phyloP scores from a whole-genome alignment of 208 protist genomes.

The Leishmania gerbilli region DNA sequence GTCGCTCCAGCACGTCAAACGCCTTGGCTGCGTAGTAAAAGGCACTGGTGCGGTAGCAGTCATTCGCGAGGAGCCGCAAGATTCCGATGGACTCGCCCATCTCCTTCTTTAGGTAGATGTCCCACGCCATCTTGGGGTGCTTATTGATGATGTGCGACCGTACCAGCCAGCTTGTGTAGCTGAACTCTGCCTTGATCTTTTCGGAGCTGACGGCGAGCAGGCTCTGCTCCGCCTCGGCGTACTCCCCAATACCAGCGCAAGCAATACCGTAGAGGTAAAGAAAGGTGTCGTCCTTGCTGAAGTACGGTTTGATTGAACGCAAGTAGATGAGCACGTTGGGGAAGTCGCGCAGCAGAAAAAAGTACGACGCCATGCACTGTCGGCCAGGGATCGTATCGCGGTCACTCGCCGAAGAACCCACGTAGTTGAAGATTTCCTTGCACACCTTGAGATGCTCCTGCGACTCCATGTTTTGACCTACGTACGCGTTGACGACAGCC shows the following conservation, averaged over 20 bases:
- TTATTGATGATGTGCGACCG: conserved; percentile 95
- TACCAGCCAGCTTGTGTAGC: conserved; percentile 94
- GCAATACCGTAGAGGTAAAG: conserved; percentile 94
- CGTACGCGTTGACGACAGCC: conserved; percentile 92
- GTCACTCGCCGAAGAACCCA: conserved; percentile 93
- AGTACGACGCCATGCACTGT: conserved; percentile 98
- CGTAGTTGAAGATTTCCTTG: conserved; percentile 96
- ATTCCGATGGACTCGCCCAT: conserved; percentile 94
- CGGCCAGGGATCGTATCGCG: conserved; percentile 97
- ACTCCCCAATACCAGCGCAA: conserved; percentile 84
- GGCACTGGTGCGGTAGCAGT: conserved; percentile 95
- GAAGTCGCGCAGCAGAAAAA: conserved; percentile 96
- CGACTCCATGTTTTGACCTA: conserved; percentile 91
- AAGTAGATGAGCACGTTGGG: conserved; percentile 97
- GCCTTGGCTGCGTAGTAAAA: conserved; percentile 98
- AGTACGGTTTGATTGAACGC: conserved; percentile 96
- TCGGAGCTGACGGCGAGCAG: conserved; percentile 89
- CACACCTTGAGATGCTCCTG: conserved; percentile 93
- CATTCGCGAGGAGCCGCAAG: conserved; percentile 97
- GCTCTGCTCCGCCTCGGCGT: conserved; percentile 87
- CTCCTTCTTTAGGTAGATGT: conserved; percentile 97
- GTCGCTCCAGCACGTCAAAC: conserved; percentile 97
- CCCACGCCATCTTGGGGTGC: conserved; percentile 95
- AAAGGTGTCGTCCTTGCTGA: conserved; percentile 94
- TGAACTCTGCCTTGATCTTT: conserved; percentile 92